Conservation (phyloP, 1,284 basidiomycete species). For the Cutaneotrichosporon dermatis region DNA sequence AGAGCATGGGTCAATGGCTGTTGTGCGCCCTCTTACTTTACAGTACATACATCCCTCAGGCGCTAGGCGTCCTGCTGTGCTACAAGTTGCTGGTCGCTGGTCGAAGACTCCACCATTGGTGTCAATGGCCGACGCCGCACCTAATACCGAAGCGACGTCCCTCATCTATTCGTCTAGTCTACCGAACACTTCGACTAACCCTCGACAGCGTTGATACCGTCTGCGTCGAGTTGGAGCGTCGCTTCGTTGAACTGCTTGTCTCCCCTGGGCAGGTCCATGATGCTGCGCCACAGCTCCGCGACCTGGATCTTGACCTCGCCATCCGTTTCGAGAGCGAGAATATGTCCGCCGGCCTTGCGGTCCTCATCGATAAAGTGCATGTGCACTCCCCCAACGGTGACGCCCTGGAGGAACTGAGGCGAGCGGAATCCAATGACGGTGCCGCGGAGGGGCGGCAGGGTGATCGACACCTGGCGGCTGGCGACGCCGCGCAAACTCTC, state of each 20-base stretch:
- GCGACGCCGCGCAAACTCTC: slow-evolving; percentile 12
- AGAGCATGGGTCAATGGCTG: too few relatives aligned
- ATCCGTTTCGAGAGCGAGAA: slow-evolving; percentile 17
- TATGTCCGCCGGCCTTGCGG: slow-evolving; percentile 12
- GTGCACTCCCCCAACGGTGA: slow-evolving; percentile 16
- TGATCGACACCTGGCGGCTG: slow-evolving; percentile 7
- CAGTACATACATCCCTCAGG: too few relatives aligned
- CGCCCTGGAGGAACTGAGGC: slow-evolving; percentile 14
- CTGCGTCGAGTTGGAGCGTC: slow-evolving; percentile 7
- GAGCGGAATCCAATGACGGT: slow-evolving; percentile 16
- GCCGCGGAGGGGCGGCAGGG: slow-evolving; percentile 4
- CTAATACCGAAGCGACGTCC: too few relatives aligned
- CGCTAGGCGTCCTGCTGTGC: too few relatives aligned
- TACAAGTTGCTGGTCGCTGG: too few relatives aligned
- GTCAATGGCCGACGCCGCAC: too few relatives aligned
- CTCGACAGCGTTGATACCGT: slow-evolving; percentile 13
- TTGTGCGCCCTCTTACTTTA: too few relatives aligned
- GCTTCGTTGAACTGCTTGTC: slow-evolving; percentile 15
- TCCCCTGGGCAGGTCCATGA: slow-evolving; percentile 12
- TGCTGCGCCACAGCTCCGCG: slow-evolving; percentile 4
- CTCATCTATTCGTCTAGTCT: too few relatives aligned
- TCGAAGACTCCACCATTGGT: too few relatives aligned
- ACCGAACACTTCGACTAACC: neutral
- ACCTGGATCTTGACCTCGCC: slow-evolving; percentile 15
- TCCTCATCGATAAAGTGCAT: slow-evolving; percentile 20